Conservation (phyloP, 1,284 basidiomycete species). For the Tilletiopsis washingtonensis region DNA sequence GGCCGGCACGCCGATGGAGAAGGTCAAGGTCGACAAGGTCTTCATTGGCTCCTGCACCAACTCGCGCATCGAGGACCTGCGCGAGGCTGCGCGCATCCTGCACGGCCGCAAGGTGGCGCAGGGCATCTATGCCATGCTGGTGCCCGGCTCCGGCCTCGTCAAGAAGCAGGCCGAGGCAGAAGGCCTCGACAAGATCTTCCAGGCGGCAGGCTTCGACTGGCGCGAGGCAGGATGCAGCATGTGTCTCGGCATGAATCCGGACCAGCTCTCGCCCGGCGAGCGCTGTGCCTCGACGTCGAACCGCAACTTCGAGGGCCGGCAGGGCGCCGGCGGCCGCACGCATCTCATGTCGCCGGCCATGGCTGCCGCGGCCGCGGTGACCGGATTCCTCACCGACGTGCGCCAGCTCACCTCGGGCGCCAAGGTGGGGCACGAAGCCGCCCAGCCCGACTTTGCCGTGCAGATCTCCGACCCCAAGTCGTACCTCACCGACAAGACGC, state of each 20-base stretch:
- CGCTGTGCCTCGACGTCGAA: conserved; percentile 47
- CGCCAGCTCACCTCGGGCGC: conserved; percentile 27
- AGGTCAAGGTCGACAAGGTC: conserved; percentile 46
- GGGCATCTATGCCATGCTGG: conserved; percentile 42
- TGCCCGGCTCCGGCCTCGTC: conserved; percentile 44
- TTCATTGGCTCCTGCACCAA: conserved; percentile 47
- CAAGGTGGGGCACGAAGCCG: conserved; percentile 27
- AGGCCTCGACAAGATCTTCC: conserved; percentile 46
- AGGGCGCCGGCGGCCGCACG: conserved; percentile 43
- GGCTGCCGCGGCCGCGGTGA: conserved; percentile 44
- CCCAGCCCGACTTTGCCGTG: conserved; percentile 26
- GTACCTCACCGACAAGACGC: conserved; percentile 24
- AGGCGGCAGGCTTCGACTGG: conserved; percentile 45
- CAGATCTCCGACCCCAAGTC: conserved; percentile 32
- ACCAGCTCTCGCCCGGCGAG: conserved; percentile 44
- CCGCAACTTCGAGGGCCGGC: conserved; percentile 46
- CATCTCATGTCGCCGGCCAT: conserved; percentile 45
- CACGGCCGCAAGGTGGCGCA: conserved; percentile 39
- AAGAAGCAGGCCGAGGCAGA: conserved; percentile 48
- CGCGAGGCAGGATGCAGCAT: conserved; percentile 46
- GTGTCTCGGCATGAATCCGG: conserved; percentile 47
- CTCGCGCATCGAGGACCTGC: conserved; percentile 44
- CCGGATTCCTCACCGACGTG: conserved; percentile 45
- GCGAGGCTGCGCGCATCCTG: conserved; percentile 40
- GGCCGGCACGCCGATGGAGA: conserved; percentile 37